Conservation (phyloP, 176 grass and related monocot species). For the Eremochloa ophiuroides region DNA sequence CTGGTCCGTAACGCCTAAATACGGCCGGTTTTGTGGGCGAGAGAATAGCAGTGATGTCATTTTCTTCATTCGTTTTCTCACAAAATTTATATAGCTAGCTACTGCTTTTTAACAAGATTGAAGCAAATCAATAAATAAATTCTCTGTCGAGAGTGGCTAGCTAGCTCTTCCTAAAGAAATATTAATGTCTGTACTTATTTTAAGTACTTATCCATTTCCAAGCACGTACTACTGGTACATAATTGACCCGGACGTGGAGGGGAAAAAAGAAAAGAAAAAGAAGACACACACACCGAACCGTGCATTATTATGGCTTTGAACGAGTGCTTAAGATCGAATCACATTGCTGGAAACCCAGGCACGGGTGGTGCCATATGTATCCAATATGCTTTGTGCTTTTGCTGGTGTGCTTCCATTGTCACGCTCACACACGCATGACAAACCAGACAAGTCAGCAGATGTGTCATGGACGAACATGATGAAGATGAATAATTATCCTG, state of each 20-base stretch:
- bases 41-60: not conserved
- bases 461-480: not conserved
- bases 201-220: not conserved
- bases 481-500: not conserved
- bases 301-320: conserved; percentile 5
- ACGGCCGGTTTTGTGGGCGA: not conserved
- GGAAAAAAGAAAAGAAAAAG: not conserved
- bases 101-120: not conserved
- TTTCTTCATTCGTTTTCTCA: not conserved
- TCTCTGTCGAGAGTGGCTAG: not conserved
- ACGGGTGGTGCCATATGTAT: conserved; percentile 11
- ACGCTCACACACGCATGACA: conserved; percentile 29
- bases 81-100: not conserved
- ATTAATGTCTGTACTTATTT: not conserved
- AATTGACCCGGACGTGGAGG: not conserved
- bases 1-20: conserved; percentile 18
- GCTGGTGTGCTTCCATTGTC: conserved; percentile 26
- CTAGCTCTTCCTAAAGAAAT: not conserved
- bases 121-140: not conserved
- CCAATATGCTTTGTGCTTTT: conserved; percentile 15
- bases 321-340: not conserved
- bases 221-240: not conserved
- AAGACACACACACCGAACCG: not conserved
- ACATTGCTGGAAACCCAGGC: not conserved
- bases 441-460: conserved; percentile 17